Base-by-base conservation (phyloP, 2,329 filamentous ascomycete genomes). In the Leptodontidium sp. region DNA sequence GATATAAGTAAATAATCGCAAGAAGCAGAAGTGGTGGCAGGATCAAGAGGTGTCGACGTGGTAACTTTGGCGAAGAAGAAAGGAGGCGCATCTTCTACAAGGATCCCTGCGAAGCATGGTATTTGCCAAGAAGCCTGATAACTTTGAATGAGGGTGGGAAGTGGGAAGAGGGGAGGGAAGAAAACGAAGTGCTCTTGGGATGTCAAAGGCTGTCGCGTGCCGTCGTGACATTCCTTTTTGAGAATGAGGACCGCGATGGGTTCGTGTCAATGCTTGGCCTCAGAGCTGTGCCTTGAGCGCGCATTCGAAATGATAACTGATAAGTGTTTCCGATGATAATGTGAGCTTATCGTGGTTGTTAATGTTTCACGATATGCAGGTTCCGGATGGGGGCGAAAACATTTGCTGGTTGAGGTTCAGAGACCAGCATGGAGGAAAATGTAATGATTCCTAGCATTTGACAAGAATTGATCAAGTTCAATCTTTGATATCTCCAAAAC, bases 401-500 rank as follows among this genome's bases (percentile, higher is more conserved):
- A 21, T 21, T 21, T 21, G 47, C 47, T 50, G 49, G 49, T 26
- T 21, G 21, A 21, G 21, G 21, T 21, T 21, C 21, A 21, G 21
- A 21, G 21, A 21, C 21, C 21, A 21, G 21, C 21, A 21, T 21
- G 21, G 21, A 21, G 21, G 21, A 21, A 21, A 21, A 21, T 21
- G 21, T 21, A 14, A 50, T 24, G 7, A 15, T 32, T 14, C 7
- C 50, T 4, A 32, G 24, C 50, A 32, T 32, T 32, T 26, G 26
- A 29, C 8, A 29, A 26, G 9, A 1, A 26, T 11, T 5, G 12
- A 24, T 52, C 4, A 24, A 12, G 14, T 53, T 32, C 26, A 53
- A 53, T 53, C 26, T 53, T 32, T 53, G n/a, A 53, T 32, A 32
- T 53, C 50, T 17, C 50, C 50, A 32, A 53, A 53, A 32, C 26